Percentiles rank a stretch among this genome's conserved stretches.
Evolutionary conservation across 2,329 filamentous ascomycete genomes (phyloP).

Genomic region (Ilyonectria mors-panacis): DNA sequence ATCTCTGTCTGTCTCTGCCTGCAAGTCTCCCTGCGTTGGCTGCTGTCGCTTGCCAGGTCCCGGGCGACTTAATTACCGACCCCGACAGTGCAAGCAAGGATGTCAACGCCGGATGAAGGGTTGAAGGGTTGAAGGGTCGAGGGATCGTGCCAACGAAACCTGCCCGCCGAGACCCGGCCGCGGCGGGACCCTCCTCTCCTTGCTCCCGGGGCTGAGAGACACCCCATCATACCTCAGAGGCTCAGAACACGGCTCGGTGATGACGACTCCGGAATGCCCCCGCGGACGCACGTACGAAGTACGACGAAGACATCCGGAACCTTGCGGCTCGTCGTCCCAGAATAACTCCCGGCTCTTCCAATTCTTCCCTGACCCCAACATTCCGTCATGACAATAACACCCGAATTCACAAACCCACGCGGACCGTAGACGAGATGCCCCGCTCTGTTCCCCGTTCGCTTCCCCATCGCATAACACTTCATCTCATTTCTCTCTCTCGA

Average conservation of each 20-base stretch:
- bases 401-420: constrained; percentile 8
- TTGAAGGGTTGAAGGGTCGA: neutral
- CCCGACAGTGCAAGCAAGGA: constrained; percentile 23
- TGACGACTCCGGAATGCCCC: constrained; percentile 30
- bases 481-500: constrained; percentile 41
- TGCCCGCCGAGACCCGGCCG: constrained; percentile 6
- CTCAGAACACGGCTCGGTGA: constrained; percentile 16
- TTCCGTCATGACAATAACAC: constrained; percentile 34
- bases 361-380: neutral
- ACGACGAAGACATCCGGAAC: neutral
- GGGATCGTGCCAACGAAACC: constrained; percentile 34
- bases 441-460: neutral
- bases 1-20: constrained; percentile 14
- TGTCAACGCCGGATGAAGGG: neutral
- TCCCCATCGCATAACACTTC: constrained; percentile 36
- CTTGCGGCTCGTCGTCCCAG: constrained; percentile 14
- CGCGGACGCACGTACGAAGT: constrained; percentile 11
- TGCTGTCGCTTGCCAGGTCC: constrained; percentile 2
- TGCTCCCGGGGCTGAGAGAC: constrained; percentile 2
- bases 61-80: constrained; percentile 10
- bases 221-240: constrained; percentile 7
- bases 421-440: neutral
- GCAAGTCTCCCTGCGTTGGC: constrained; percentile 28
- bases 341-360: constrained; percentile 7
- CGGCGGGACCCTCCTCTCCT: neutral